Conservation (phyloP, 108 stramenopile genomes). For the Cyclostephanos invisitatus region DNA sequence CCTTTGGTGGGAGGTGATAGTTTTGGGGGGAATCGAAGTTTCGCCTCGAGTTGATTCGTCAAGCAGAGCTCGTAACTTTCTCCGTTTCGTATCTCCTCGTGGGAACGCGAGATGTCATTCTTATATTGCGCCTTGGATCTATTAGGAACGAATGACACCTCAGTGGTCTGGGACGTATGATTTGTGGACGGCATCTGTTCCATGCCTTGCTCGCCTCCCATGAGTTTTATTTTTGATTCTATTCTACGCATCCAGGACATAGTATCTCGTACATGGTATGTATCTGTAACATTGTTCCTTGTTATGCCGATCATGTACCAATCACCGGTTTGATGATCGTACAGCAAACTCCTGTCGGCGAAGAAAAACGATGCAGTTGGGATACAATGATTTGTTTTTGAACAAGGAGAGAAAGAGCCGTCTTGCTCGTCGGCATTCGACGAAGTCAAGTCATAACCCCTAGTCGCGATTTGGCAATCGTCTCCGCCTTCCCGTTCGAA, state of each 20-base stretch:
- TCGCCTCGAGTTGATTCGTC: slow-evolving; percentile 82
- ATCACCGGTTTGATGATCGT: slow-evolving; percentile 63
- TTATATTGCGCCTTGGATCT: slow-evolving; percentile 60
- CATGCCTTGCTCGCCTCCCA: not conserved
- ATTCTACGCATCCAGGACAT: slow-evolving; percentile 64
- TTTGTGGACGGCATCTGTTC: not conserved
- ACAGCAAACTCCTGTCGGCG: slow-evolving; percentile 70
- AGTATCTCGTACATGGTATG: slow-evolving; percentile 6
- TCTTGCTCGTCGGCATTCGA: not conserved
- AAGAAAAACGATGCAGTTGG: slow-evolving; percentile 82
- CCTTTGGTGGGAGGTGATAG: not conserved
- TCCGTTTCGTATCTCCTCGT: slow-evolving; percentile 80
- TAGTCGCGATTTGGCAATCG: not conserved
- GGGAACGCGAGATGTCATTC: slow-evolving; percentile 65
- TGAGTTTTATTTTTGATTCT: slow-evolving; percentile 17
- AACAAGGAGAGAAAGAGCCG: not conserved
- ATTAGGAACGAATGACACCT: slow-evolving; percentile 54
- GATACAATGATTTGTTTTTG: slow-evolving; percentile 42
- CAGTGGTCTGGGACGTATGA: slow-evolving; percentile 5
- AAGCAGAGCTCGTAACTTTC: slow-evolving; percentile 95
- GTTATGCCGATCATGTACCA: slow-evolving; percentile 75
- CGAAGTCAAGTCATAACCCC: not conserved
- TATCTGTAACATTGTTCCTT: slow-evolving; percentile 3
- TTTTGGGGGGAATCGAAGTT: slow-evolving; percentile 12
- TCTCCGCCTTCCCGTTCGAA: slow-evolving; percentile 33